phyloP scores from a whole-genome alignment of 192 early-diverging fungal species.

The Coemansia sp. region DNA sequence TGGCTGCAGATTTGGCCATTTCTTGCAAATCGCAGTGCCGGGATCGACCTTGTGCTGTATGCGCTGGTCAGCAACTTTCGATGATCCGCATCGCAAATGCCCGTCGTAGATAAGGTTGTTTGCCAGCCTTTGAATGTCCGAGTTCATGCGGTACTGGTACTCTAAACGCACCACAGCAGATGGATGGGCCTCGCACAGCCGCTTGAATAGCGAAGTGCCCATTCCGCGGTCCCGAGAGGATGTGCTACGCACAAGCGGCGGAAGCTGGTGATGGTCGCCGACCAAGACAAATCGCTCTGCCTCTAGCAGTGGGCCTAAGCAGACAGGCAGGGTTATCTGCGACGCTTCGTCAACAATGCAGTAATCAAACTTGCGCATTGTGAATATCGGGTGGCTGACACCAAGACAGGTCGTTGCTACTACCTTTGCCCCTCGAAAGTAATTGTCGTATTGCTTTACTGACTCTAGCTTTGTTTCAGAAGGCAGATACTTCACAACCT shows the following conservation, averaged over 20 bases:
- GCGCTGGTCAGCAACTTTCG: constrained; percentile 60
- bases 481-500: constrained; percentile 38
- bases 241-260: constrained; percentile 73
- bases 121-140: constrained; percentile 81
- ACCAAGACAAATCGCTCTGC: constrained; percentile 87
- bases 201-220: constrained; percentile 75
- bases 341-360: constrained; percentile 97
- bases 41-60: constrained; percentile 34
- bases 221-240: constrained; percentile 38
- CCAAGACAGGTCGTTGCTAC: constrained; percentile 91
- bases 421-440: constrained; percentile 64
- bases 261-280: constrained; percentile 94
- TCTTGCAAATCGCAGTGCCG: constrained; percentile 1
- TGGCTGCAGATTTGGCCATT: constrained; percentile 14
- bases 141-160: constrained; percentile 93
- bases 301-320: constrained; percentile 82
- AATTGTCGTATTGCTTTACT: constrained; percentile 60
- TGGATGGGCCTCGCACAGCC: constrained; percentile 79
- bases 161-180: constrained; percentile 69
- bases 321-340: constrained; percentile 88
- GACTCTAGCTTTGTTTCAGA: constrained; percentile 50
- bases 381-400: constrained; percentile 74
- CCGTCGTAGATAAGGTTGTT: constrained; percentile 83
- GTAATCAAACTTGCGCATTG: constrained; percentile 82
- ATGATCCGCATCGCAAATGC: constrained; percentile 72